Evolutionary conservation across 2,329 filamentous ascomycete species (phyloP).

Genomic region (Monilinia fructicola): DNA sequence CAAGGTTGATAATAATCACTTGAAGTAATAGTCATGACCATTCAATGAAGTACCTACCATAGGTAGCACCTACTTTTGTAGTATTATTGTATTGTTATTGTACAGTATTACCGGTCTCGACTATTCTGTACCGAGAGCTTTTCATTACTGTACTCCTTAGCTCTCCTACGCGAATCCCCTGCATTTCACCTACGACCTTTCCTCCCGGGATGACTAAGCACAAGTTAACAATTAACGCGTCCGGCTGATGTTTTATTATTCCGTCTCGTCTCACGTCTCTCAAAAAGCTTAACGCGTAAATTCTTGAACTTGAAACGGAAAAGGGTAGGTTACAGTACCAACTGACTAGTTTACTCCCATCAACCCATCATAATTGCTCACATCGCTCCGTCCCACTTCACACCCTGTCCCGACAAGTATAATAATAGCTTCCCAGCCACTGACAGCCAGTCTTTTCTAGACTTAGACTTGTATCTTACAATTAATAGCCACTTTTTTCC

Average conservation of each 20-base stretch:
- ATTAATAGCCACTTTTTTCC: conserved; percentile 13
- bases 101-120: too few relatives aligned
- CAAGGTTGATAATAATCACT: conserved; percentile 7
- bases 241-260: neutral
- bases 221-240: neutral
- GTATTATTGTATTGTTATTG: too few relatives aligned
- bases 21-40: neutral
- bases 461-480: conserved; percentile 10
- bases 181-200: neutral
- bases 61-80: too few relatives aligned
- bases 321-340: neutral
- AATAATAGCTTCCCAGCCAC: conserved; percentile 19
- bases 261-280: neutral
- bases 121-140: too few relatives aligned
- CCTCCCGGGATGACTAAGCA: conserved; percentile 19
- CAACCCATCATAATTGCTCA: conserved; percentile 6
- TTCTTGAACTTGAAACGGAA: neutral
- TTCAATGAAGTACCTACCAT: neutral
- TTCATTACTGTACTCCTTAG: neutral
- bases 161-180: neutral
- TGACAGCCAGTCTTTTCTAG: conserved; percentile 13
- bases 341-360: neutral
- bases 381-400: conserved; percentile 17
- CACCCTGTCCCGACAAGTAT: conserved; percentile 15
- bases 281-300: conserved; percentile 13